phyloP scores from a whole-genome alignment of 2,329 filamentous ascomycete species.

The Paraphaeosphaeria minitans region DNA sequence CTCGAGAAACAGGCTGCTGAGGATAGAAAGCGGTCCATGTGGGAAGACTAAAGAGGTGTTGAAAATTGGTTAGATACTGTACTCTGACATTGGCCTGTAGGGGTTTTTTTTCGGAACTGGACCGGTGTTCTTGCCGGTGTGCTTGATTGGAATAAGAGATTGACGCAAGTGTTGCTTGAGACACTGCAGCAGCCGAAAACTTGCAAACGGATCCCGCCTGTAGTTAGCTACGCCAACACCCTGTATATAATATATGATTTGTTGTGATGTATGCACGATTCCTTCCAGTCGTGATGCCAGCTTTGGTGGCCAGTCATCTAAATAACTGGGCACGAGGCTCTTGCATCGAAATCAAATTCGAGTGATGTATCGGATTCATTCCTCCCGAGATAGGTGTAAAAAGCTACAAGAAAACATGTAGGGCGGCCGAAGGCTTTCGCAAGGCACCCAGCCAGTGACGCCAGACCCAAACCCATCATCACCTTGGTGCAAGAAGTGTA shows the following conservation, averaged over 20 bases:
- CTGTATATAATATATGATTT: background rate
- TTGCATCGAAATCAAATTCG: background rate
- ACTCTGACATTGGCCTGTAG: background rate
- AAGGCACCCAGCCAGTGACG: slow-evolving; percentile 29
- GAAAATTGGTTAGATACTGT: background rate
- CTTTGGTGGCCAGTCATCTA: background rate
- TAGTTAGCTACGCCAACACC: background rate
- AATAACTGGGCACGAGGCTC: background rate
- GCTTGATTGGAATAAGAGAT: background rate
- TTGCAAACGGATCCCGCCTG: background rate
- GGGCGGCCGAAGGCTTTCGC: slow-evolving; percentile 26
- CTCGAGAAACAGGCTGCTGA: slow-evolving; percentile 69
- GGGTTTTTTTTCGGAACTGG: background rate
- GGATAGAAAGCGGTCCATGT: slow-evolving; percentile 80
- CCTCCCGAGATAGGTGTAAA: slow-evolving; percentile 20
- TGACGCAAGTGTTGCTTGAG: background rate
- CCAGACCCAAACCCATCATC: slow-evolving; percentile 35
- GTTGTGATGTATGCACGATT: background rate
- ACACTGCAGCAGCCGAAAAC: background rate
- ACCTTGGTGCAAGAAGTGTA: slow-evolving; percentile 6
- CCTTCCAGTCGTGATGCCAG: background rate
- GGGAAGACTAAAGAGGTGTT: slow-evolving; percentile 69
- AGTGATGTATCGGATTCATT: slow-evolving; percentile 15
- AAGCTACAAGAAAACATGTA: slow-evolving; percentile 33
- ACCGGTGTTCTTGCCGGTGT: background rate